Base-by-base conservation (phyloP, 106 monocot genomes). In the Amphibolis antarctica region DNA sequence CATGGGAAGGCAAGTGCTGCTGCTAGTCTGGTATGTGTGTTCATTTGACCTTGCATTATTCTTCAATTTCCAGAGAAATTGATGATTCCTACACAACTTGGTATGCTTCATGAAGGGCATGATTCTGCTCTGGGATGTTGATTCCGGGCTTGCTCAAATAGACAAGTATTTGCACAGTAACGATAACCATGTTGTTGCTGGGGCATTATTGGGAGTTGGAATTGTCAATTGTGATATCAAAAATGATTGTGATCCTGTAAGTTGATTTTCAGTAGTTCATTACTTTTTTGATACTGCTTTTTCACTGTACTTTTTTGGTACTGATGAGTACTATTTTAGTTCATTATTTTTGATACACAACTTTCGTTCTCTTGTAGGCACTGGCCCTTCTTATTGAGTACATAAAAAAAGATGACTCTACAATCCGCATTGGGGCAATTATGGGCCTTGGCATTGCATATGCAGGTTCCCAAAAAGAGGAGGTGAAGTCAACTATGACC, bases 1-100 rank as follows among this genome's bases (percentile, higher is more conserved):
- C 91, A 98, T 73, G 96, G 96, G 46, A 98, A 91, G 60, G 84
- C 96, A 22, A 98, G 96, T 71, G 90, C 96, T 59, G 91, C 87
- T 45, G 96, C 96, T 53, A 98, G 96, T 72, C 53, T 98, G 90
- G 96, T 98, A 80, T 20, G 50, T 44, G 23, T 36, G 42, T 72
- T 44, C 55, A 55, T 62, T 27, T 57, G 1, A 14, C 15, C 48
- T 49, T 52, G 27, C 13, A 66, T 29, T 49, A 27, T 24, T 43
- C 44, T 1, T 56, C 24, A 42, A 24, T 63, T 20, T 46, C 63
- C 20, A 24, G 18, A 15, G 10, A 31, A 5, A 14, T 18, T 4
- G 7, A 24, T 64, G 59, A 55, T 58, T 67, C 17, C 44, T 55
- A 42, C 23, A 42, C 22, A 6, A 61, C 42, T 2, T 49, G 7